Base-by-base conservation (phyloP, 192 early-diverging fungal genomes). In the Nowakowskiella sp. region DNA sequence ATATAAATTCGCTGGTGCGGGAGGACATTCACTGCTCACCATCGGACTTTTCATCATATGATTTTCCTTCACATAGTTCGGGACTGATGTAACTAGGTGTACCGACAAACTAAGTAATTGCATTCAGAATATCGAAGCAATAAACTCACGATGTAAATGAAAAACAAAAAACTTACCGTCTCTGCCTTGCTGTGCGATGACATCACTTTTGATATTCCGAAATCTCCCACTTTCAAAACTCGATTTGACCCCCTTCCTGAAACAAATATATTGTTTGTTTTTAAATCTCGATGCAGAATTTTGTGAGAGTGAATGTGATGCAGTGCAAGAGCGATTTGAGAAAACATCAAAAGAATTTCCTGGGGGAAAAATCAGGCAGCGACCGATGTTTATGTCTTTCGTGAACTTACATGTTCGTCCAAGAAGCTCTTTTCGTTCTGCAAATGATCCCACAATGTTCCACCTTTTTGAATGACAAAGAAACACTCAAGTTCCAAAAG, bases 221-320 rank as follows among this genome's bases (percentile, higher is more conserved):
- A 55, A 39, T 55, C 54, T 31, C 54, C 54, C 22, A 55, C 59
- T 21, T 55, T 55, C 19, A 55, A 39, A 6, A 55, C 44, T 49
- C 22, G 53, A 19, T 50, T 57, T 57, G 23, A 19, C 28, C 32
- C 54, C 33, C 26, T 19, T 7, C 44, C 53, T 57, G 54, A 55
- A 56, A 55, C 31, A n/a, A 55, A 55, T 10, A 55, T 55, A 29
- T 55, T 55, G 52, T 53, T 51, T 47, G 50, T 51, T 30, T 51
- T 51, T 6, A 55, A 21, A 59, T 55, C 54, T 49, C 54, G 50
- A 57, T 59, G 57, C 7, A 55, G 22, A 21, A 55, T 55, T 6
- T 33, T 50, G 57, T 55, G 54, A 25, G 54, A 54, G 59, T 55
- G 54, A 55, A 55, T 59, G 21, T 55, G 52, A 49, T 55, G 54